These are phyloP conservation scores for Globisporangium yorkense DNA, from an alignment of 352 stramenopile genomes.

Conservation along the genomic window DNA sequence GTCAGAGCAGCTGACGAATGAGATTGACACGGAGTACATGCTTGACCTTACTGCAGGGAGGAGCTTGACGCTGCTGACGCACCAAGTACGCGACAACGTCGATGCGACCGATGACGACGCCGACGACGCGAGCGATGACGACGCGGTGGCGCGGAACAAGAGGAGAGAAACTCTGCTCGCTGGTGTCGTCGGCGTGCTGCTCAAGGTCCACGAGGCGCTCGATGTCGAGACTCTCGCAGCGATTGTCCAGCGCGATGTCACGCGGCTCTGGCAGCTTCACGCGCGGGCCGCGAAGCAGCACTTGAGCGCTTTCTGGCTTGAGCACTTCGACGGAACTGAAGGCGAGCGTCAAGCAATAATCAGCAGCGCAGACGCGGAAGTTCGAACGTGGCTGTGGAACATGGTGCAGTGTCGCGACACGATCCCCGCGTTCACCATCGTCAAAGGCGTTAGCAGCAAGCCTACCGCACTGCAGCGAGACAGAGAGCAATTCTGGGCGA, in stretches of 20 bases:
- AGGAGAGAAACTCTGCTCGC: neutral
- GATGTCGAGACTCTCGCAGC: constrained; percentile 1
- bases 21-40: neutral
- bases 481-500: constrained; percentile 5
- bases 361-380: neutral
- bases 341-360: neutral
- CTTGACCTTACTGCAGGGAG: neutral
- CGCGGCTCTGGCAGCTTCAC: constrained; percentile 5
- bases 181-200: constrained; percentile 3
- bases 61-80: neutral
- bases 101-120: neutral
- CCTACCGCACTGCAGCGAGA: neutral
- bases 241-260: constrained; percentile 5
- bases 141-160: neutral
- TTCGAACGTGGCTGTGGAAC: constrained; percentile 3
- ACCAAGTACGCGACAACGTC: neutral
- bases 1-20: neutral
- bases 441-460: neutral
- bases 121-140: neutral
- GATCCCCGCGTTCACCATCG: neutral
- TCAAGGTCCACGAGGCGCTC: constrained; percentile 3
- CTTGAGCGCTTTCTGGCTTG: constrained; percentile 4
- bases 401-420: neutral
- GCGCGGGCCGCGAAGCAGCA: neutral
- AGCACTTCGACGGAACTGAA: neutral